These are phyloP conservation scores for Stachybotrys chlorohalonatus DNA, from an alignment of 2,329 filamentous ascomycete species.

Conservation along the genomic window DNA sequence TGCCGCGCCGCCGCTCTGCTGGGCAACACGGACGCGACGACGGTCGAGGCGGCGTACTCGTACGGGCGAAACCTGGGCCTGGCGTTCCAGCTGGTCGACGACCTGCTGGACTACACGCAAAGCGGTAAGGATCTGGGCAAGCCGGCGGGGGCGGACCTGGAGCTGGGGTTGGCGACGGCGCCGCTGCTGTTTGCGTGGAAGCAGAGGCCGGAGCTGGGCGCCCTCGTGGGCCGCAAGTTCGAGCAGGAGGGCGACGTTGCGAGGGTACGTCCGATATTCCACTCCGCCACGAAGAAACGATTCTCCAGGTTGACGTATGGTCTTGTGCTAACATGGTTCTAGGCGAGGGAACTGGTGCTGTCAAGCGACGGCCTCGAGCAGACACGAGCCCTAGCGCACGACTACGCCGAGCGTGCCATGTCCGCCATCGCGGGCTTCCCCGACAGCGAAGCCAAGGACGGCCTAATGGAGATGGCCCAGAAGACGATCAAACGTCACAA, in stretches of 20 bases:
- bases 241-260: slow-evolving; percentile 72
- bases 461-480: slow-evolving; percentile 84
- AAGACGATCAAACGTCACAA: slow-evolving; percentile 88
- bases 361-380: slow-evolving; percentile 83
- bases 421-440: slow-evolving; percentile 78
- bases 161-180: slow-evolving; percentile 87
- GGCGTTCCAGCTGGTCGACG: slow-evolving; percentile 95
- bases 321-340: slow-evolving; percentile 2
- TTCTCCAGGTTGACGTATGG: background rate
- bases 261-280: slow-evolving; percentile 49
- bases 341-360: slow-evolving; percentile 83
- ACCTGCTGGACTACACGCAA: slow-evolving; percentile 94
- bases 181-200: slow-evolving; percentile 95
- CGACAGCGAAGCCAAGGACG: slow-evolving; percentile 88
- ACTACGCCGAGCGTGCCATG: slow-evolving; percentile 83
- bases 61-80: slow-evolving; percentile 92
- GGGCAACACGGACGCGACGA: slow-evolving; percentile 64
- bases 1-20: slow-evolving; percentile 85
- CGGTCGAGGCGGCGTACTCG: slow-evolving; percentile 82
- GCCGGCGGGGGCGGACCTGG: slow-evolving; percentile 86
- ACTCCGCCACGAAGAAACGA: background rate
- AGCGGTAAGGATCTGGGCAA: slow-evolving; percentile 82
- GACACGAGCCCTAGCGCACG: slow-evolving; percentile 80
- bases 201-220: slow-evolving; percentile 72
- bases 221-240: slow-evolving; percentile 88